Percentiles rank a stretch among this genome's conserved stretches.
Evolutionary conservation across 768 basidiomycete genomes (phyloP).

Genomic region (Lentinus brumalis): DNA sequence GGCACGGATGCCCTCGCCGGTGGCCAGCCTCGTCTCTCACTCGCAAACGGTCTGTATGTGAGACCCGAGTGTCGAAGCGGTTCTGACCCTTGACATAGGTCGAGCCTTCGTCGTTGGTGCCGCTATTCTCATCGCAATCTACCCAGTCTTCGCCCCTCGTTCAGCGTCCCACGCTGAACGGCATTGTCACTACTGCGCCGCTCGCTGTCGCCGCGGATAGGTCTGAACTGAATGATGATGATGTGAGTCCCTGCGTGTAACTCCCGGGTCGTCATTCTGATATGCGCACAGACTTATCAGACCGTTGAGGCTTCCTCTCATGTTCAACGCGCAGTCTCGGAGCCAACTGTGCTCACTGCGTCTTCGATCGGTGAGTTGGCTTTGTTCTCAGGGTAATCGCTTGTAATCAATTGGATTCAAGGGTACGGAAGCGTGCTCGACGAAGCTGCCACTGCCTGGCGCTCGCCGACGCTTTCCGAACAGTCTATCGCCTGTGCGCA

Average conservation of each 20-base stretch:
- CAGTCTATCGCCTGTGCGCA: constrained; percentile 10
- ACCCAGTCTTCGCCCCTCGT: constrained; percentile 14
- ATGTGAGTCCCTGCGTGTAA: too few species aligned
- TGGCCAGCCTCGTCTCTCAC: too few species aligned
- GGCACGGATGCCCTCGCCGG: too few species aligned
- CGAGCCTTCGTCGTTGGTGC: not conserved
- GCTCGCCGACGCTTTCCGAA: constrained; percentile 15
- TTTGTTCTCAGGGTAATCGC: not conserved
- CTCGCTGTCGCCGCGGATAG: not conserved
- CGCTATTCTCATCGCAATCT: not conserved
- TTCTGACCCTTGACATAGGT: not conserved
- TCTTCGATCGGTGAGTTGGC: constrained; percentile 9
- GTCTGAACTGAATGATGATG: constrained; percentile 1
- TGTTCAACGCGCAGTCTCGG: constrained; percentile 16
- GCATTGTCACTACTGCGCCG: not conserved
- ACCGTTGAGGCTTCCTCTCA: constrained; percentile 15
- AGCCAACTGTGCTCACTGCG: constrained; percentile 15
- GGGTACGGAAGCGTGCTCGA: constrained; percentile 8
- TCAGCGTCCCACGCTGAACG: not conserved
- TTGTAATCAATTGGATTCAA: not conserved
- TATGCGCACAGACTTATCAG: constrained; percentile 7
- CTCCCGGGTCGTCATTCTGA: not conserved
- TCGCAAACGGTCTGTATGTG: too few species aligned
- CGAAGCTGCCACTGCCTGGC: not conserved
- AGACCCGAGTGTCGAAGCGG: not conserved